Evolutionary conservation across 2,329 filamentous ascomycete species (phyloP).

Genomic region (Colletotrichum phormii): DNA sequence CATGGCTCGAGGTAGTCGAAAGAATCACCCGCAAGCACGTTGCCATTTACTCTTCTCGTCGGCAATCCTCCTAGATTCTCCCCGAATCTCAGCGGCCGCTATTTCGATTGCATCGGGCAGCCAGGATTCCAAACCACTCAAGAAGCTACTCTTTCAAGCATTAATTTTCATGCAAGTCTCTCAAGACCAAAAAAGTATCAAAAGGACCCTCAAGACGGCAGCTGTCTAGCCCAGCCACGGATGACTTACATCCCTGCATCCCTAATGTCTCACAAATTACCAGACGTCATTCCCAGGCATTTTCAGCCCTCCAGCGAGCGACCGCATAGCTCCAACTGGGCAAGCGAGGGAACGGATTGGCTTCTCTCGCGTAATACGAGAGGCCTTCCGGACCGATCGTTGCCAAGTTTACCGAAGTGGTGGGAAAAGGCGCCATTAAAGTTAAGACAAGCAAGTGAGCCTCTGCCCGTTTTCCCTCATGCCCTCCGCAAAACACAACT

Average conservation of each 20-base stretch:
- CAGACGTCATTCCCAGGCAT: background rate
- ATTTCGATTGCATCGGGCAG: background rate
- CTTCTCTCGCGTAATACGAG: background rate
- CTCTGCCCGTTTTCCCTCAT: background rate
- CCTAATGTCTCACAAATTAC: background rate
- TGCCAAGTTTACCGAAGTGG: conserved; percentile 25
- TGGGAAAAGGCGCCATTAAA: conserved; percentile 18
- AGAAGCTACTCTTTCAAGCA: background rate
- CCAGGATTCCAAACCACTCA: background rate
- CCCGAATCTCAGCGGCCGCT: background rate
- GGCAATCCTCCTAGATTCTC: background rate
- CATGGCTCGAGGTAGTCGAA: background rate
- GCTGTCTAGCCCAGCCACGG: background rate
- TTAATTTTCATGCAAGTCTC: background rate
- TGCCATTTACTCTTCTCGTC: background rate
- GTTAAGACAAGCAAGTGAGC: conserved; percentile 18
- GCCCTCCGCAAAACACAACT: background rate
- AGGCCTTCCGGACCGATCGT: background rate
- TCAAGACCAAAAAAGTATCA: background rate
- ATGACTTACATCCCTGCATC: background rate
- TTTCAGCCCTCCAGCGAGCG: background rate
- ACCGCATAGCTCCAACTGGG: too few species aligned
- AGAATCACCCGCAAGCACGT: background rate
- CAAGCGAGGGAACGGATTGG: background rate
- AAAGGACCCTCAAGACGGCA: background rate